Percentiles rank a stretch among this genome's conserved stretches.
phyloP scores from a whole-genome alignment of 169 alveolate genomes.

The Fabrea salina region DNA sequence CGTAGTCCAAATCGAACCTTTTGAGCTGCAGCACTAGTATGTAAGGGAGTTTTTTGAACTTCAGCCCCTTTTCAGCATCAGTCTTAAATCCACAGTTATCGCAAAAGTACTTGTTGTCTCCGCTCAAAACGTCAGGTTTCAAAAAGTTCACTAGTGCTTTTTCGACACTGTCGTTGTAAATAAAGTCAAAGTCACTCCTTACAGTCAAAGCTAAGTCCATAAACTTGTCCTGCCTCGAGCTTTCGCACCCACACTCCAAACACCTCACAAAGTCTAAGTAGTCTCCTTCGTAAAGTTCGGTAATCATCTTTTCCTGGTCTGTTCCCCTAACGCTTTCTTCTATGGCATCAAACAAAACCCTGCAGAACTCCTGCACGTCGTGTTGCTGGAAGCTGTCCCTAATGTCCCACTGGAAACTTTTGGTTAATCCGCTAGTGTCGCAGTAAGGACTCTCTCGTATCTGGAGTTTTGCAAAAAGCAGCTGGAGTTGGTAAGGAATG shows the following conservation, averaged over 20 bases:
- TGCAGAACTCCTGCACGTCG: constrained; percentile 83
- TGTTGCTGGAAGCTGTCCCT: constrained; percentile 74
- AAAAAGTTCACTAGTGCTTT: constrained; percentile 74
- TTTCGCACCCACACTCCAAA: constrained; percentile 72
- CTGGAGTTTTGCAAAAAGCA: constrained; percentile 67
- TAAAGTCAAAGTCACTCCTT: constrained; percentile 66
- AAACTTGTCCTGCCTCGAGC: constrained; percentile 60
- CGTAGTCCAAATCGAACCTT: constrained; percentile 81
- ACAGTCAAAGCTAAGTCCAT: constrained; percentile 80
- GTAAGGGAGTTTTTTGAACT: constrained; percentile 68
- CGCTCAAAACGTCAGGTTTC: constrained; percentile 74
- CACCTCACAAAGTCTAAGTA: constrained; percentile 69
- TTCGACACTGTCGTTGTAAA: constrained; percentile 60
- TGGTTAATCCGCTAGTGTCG: constrained; percentile 78
- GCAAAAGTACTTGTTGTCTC: constrained; percentile 77
- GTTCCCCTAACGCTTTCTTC: constrained; percentile 66
- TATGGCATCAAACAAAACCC: constrained; percentile 84
- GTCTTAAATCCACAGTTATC: constrained; percentile 71
- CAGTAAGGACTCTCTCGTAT: constrained; percentile 46
- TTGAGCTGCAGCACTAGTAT: constrained; percentile 59
- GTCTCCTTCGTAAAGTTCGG: constrained; percentile 77
- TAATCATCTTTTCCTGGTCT: constrained; percentile 55
- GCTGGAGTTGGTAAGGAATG: constrained; percentile 78
- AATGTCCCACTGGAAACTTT: constrained; percentile 79
- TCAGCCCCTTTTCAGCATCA: constrained; percentile 77